These are phyloP conservation scores for Furculomyces boomerangus DNA, from an alignment of 371 early-diverging fungal genomes.

Conservation along the genomic window DNA sequence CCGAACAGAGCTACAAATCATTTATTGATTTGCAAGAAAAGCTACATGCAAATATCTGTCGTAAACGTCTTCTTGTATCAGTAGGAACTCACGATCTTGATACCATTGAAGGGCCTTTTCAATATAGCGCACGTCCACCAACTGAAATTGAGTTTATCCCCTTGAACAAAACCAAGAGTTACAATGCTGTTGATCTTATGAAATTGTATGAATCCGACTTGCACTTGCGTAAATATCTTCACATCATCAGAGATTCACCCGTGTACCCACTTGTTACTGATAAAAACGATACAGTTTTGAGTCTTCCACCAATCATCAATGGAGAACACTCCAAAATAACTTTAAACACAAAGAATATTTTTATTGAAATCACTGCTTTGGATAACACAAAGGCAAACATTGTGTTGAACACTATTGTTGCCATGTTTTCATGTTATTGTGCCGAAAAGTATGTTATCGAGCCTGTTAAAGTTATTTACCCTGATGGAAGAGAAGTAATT, in stretches of 20 bases:
- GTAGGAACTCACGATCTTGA: conserved; percentile 99
- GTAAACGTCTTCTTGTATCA: conserved; percentile 90
- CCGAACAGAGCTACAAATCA: conserved; percentile 66
- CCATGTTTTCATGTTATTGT: conserved; percentile 92
- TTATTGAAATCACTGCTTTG: conserved; percentile 98
- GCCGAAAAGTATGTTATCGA: conserved; percentile 78
- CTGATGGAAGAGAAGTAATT: conserved; percentile 48
- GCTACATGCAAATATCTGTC: conserved; percentile 93
- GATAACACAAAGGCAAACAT: conserved; percentile 89
- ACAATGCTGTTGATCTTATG: conserved; percentile 83
- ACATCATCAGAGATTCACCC: conserved; percentile 79
- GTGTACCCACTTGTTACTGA: conserved; percentile 89
- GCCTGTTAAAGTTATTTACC: conserved; percentile 76
- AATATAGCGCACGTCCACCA: conserved; percentile 83
- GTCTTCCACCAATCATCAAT: conserved; percentile 99
- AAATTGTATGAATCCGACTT: conserved; percentile 70
- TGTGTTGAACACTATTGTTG: conserved; percentile 78
- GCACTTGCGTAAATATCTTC: conserved; percentile 81
- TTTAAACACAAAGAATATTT: conserved; percentile 88
- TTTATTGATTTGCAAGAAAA: conserved; percentile 99
- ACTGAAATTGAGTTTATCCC: conserved; percentile 88
- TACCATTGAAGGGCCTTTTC: conserved; percentile 84
- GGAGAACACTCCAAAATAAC: conserved; percentile 95
- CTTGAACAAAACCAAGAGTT: conserved; percentile 72
- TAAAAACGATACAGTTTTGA: conserved; percentile 66